Evolutionary conservation across 768 basidiomycete genomes (phyloP).

Genomic region (Rhodotorula toruloides): DNA sequence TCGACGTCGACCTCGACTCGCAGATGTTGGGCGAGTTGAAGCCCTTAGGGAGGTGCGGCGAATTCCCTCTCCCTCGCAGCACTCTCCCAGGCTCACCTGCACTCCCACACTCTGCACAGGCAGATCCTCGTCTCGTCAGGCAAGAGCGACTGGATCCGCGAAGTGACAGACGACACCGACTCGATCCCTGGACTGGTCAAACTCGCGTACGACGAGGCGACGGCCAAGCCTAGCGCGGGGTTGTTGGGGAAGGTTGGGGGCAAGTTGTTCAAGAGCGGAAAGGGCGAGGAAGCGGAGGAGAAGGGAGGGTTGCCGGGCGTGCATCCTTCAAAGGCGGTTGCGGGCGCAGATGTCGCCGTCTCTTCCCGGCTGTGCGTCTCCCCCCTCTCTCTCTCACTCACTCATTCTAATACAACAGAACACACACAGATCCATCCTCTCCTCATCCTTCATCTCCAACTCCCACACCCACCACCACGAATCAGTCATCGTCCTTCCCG

Average conservation of each 20-base stretch:
- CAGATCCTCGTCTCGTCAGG: conserved; percentile 86
- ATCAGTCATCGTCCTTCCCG: conserved; percentile 83
- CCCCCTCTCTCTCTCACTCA: not conserved
- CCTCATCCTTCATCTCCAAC: conserved; percentile 26
- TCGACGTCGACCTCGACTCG: conserved; percentile 71
- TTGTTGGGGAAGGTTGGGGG: conserved; percentile 24
- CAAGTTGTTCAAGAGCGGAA: conserved; percentile 11
- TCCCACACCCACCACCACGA: conserved; percentile 62
- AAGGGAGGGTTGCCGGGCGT: conserved; percentile 1
- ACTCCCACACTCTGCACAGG: not conserved
- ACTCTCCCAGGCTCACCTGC: too few relatives aligned
- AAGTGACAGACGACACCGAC: conserved; percentile 65
- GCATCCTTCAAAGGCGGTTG: conserved; percentile 8
- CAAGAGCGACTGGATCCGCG: conserved; percentile 76
- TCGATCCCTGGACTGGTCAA: conserved; percentile 64
- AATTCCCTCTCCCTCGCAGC: not conserved
- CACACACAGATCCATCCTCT: conserved; percentile 23
- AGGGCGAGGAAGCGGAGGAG: not conserved
- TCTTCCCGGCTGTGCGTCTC: conserved; percentile 7
- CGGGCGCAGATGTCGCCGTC: not conserved
- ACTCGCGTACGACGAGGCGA: conserved; percentile 35
- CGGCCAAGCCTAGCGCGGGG: conserved; percentile 9
- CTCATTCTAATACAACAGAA: not conserved
- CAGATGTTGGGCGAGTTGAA: conserved; percentile 80
- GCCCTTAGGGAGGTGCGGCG: conserved; percentile 65